A percentile compares a stretch with the other conserved stretches of the same genome.
These are phyloP conservation scores for Chenopodium formosanum DNA, from an alignment of 148 eudicot genomes.

Conservation along the genomic window DNA sequence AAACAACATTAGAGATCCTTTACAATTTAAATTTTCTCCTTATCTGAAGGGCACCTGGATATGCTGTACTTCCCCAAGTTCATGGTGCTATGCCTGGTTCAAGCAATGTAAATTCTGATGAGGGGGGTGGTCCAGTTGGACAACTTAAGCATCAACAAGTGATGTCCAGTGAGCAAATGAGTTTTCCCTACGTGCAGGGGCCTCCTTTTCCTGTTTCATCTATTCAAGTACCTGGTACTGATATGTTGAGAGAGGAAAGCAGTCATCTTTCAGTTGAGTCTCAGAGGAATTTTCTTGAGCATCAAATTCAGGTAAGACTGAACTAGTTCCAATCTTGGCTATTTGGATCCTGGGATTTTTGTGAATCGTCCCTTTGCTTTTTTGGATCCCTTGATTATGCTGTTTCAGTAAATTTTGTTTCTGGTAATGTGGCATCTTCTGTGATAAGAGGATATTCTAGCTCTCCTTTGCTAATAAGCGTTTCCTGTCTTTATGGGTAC, in stretches of 20 bases:
- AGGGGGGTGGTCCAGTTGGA: slow-evolving; percentile 32
- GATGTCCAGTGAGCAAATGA: slow-evolving; percentile 37
- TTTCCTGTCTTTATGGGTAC: not conserved
- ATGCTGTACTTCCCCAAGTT: slow-evolving; percentile 52
- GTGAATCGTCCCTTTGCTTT: not conserved
- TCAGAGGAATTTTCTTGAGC: slow-evolving; percentile 51
- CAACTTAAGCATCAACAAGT: slow-evolving; percentile 34
- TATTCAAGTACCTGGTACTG: slow-evolving; percentile 35
- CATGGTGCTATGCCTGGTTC: slow-evolving; percentile 28
- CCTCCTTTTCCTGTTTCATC: slow-evolving; percentile 40
- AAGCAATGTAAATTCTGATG: slow-evolving; percentile 30
- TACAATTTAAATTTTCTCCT: not conserved
- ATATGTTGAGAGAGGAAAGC: slow-evolving; percentile 33
- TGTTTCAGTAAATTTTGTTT: not conserved
- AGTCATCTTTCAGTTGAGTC: slow-evolving; percentile 37
- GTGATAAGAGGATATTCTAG: not conserved
- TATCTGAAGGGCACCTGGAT: slow-evolving; percentile 72
- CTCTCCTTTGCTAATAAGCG: not conserved
- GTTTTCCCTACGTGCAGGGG: slow-evolving; percentile 34
- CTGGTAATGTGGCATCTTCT: not conserved
- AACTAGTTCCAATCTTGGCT: not conserved
- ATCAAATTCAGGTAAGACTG: slow-evolving; percentile 67
- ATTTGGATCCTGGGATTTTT: not conserved
- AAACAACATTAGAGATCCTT: not conserved
- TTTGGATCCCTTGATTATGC: not conserved